These are phyloP conservation scores for Podospora anserina DNA, from an alignment of 495 filamentous ascomycete species.

Conservation along the genomic window DNA sequence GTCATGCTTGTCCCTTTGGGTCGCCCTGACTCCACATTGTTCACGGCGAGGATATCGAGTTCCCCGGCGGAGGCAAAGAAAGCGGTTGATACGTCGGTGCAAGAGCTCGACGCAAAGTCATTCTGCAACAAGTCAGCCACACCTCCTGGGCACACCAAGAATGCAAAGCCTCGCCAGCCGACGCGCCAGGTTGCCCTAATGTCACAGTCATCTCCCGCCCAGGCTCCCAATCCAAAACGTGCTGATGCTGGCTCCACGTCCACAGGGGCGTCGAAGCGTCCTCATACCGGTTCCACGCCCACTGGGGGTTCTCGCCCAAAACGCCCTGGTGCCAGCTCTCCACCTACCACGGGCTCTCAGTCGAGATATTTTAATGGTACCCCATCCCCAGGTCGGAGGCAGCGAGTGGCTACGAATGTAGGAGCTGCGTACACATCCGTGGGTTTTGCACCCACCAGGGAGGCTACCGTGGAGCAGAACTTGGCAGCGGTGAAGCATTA, in stretches of 20 bases:
- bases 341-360: neutral
- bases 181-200: neutral
- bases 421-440: neutral
- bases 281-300: too few species aligned
- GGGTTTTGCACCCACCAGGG: neutral
- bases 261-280: too few species aligned
- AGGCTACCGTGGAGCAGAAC: neutral
- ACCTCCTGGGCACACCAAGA: neutral
- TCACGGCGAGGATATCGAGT: neutral
- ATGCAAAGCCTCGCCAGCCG: neutral
- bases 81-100: neutral
- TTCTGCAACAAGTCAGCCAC: neutral
- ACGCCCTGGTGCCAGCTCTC: neutral
- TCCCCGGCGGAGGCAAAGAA: neutral
- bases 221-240: neutral
- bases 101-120: neutral
- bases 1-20: neutral
- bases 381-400: neutral
- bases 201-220: neutral
- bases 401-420: neutral
- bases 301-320: too few species aligned
- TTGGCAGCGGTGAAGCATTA: neutral
- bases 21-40: neutral
- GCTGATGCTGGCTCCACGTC: neutral
- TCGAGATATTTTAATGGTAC: neutral